Evolutionary conservation across 257 asterid species (phyloP).

Genomic region (Haberlea rhodopensis): DNA sequence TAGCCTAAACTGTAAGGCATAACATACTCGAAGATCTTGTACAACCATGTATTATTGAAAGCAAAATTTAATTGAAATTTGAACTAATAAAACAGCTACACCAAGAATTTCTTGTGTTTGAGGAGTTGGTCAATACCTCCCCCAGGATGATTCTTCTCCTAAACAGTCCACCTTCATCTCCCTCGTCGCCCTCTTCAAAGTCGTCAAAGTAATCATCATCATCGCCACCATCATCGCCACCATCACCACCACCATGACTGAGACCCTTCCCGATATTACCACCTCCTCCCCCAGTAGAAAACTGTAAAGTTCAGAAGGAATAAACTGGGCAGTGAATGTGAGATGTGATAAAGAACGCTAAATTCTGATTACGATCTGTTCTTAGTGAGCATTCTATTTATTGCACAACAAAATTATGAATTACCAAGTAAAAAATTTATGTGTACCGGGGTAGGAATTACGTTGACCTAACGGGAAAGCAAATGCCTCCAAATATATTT

Average conservation of each 20-base stretch:
- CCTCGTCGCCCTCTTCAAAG: slow-evolving; percentile 96
- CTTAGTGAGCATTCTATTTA: neutral
- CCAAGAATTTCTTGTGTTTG: neutral
- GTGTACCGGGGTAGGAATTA: slow-evolving; percentile 3
- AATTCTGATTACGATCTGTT: neutral
- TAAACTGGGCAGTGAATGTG: slow-evolving; percentile 1
- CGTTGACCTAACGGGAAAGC: neutral
- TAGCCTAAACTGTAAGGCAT: neutral
- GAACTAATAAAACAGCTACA: neutral
- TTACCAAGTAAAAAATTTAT: slow-evolving; percentile 1
- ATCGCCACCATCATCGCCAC: slow-evolving; percentile 95
- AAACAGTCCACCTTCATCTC: slow-evolving; percentile 92
- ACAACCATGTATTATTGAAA: neutral
- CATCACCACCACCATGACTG: slow-evolving; percentile 93
- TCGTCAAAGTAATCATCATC: slow-evolving; percentile 96
- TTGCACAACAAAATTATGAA: neutral
- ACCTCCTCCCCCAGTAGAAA: slow-evolving; percentile 88
- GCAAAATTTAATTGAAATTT: neutral
- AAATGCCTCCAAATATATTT: neutral
- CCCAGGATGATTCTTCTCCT: slow-evolving; percentile 75
- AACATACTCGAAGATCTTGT: neutral
- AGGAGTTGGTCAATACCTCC: slow-evolving; percentile 63
- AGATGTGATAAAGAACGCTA: neutral
- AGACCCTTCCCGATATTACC: slow-evolving; percentile 86
- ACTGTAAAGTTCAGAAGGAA: slow-evolving; percentile 43